Conservation (phyloP, 2,329 filamentous ascomycete genomes). For the Beauveria scarabaeidicola region DNA sequence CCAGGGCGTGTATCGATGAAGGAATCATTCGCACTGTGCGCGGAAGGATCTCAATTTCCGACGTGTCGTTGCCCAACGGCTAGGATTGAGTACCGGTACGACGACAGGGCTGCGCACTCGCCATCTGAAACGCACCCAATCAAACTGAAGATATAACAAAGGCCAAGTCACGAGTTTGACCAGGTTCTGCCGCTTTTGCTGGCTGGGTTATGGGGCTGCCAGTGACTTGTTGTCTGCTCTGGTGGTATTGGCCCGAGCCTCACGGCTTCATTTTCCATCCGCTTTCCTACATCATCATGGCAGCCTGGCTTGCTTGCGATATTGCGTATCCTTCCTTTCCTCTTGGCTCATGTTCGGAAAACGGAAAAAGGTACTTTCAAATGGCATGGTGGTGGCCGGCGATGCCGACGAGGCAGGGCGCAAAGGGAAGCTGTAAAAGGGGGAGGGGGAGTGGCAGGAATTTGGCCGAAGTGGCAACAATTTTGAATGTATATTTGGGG, state of each 20-base stretch:
- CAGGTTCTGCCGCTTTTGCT: constrained; percentile 35
- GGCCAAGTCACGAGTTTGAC: no score
- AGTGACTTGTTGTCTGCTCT: constrained; percentile 30
- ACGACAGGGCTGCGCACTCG: not conserved
- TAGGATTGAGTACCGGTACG: not conserved
- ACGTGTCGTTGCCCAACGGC: not conserved
- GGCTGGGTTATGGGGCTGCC: constrained; percentile 35
- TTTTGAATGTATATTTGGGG: not conserved
- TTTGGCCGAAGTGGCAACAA: not conserved
- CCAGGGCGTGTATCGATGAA: not conserved
- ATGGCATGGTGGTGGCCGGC: constrained; percentile 28
- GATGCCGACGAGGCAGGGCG: not conserved
- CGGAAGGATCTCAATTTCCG: not conserved
- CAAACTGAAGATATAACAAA: no score
- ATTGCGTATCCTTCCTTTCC: constrained; percentile 35
- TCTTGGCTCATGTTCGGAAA: constrained; percentile 30
- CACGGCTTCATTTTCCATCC: constrained; percentile 38
- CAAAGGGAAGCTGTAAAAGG: not conserved
- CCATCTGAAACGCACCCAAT: not conserved
- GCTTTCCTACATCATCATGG: constrained; percentile 33
- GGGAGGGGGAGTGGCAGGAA: no score
- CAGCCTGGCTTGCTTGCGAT: constrained; percentile 33
- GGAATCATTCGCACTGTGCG: not conserved
- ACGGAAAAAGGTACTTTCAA: constrained; percentile 28
- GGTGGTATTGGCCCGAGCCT: constrained; percentile 43